phyloP scores from a whole-genome alignment of 75 land plant species.

The Cupressus sempervirens region DNA sequence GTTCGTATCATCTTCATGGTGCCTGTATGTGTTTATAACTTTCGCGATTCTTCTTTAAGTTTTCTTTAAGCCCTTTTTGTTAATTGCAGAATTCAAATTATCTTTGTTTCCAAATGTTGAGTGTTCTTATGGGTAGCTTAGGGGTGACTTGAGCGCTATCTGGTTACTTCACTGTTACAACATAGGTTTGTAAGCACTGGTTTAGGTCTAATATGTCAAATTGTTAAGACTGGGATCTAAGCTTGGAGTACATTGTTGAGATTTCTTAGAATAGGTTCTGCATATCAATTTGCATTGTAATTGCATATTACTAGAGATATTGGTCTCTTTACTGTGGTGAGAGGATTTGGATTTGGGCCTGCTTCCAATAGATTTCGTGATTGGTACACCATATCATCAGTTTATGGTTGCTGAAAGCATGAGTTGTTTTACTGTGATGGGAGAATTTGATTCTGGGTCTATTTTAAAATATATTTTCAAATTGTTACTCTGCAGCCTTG shows the following conservation, averaged over 20 bases:
- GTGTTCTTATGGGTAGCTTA: neutral
- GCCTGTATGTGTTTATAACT: slow-evolving; percentile 25
- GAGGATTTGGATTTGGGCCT: neutral
- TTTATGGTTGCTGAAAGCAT: neutral
- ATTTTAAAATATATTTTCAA: neutral
- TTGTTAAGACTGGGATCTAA: neutral
- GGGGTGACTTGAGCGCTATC: neutral
- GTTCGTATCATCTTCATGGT: slow-evolving; percentile 54
- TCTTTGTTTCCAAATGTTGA: neutral
- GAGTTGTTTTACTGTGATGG: neutral
- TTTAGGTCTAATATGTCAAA: neutral
- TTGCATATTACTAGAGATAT: no score
- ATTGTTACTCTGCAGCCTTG: neutral
- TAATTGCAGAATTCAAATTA: neutral
- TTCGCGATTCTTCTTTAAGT: neutral
- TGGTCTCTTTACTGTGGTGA: no score
- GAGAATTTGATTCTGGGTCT: neutral
- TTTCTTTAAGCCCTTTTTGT: neutral
- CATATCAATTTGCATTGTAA: no score
- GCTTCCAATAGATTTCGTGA: neutral
- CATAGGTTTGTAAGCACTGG: neutral
- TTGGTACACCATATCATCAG: neutral
- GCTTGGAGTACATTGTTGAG: neutral
- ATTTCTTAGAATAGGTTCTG: neutral
- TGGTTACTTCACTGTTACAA: neutral